These are phyloP conservation scores for Sherardia arvensis DNA, from an alignment of 257 asterid genomes.

Conservation along the genomic window DNA sequence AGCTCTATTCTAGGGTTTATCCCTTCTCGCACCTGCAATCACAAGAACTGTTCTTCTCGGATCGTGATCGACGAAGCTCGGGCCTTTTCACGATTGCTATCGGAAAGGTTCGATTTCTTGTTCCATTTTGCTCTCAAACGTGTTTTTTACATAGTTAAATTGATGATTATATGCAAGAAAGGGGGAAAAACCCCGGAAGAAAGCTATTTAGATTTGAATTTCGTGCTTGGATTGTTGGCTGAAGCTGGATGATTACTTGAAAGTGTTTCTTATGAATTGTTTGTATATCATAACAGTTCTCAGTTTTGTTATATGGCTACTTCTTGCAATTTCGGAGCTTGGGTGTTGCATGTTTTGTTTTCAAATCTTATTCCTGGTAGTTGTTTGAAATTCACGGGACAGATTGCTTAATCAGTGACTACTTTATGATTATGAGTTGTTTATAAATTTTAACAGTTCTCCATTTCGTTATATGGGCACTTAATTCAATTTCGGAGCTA, in stretches of 20 bases:
- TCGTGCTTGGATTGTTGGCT: background rate
- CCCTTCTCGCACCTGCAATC: background rate
- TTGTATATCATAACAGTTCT: background rate
- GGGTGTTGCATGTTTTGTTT: too few relatives aligned
- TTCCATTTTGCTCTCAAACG: background rate
- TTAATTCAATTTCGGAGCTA: background rate
- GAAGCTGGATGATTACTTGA: background rate
- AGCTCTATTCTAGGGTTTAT: background rate
- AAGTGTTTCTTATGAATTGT: background rate
- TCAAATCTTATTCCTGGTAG: too few relatives aligned
- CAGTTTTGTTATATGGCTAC: background rate
- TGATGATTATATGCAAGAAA: background rate
- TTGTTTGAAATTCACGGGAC: too few relatives aligned
- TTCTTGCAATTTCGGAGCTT: background rate
- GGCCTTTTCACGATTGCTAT: background rate
- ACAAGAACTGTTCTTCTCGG: background rate
- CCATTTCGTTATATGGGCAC: background rate
- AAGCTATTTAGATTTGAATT: background rate
- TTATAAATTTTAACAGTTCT: background rate
- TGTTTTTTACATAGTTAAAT: too few relatives aligned
- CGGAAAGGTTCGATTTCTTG: background rate
- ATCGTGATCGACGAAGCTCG: background rate
- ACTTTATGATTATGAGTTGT: background rate
- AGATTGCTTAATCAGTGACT: too few relatives aligned
- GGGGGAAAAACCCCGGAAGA: background rate